phyloP scores from a whole-genome alignment of 805 yeast genomes.

The Ogataea pini region DNA sequence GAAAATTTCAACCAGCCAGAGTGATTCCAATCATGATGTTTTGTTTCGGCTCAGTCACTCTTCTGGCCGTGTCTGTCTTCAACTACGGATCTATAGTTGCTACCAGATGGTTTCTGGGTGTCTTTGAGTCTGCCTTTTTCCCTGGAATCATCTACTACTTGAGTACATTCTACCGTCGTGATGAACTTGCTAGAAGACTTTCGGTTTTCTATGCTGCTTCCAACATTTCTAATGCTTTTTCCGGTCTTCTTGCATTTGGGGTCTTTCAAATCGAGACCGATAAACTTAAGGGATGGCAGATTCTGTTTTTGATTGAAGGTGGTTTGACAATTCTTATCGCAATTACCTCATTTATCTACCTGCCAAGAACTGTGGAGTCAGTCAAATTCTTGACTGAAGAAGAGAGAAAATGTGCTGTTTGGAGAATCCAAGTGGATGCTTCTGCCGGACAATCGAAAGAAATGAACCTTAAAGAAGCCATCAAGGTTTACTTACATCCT shows the following conservation, averaged over 20 bases:
- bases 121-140: constrained; percentile 39
- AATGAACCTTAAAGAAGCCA: constrained; percentile 41
- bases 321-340: constrained; percentile 40
- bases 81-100: constrained; percentile 38
- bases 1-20: constrained; percentile 43
- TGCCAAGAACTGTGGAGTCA: constrained; percentile 40
- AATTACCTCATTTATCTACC: constrained; percentile 33
- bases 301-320: constrained; percentile 48
- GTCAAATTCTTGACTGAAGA: constrained; percentile 42
- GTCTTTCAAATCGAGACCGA: constrained; percentile 41
- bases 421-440: constrained; percentile 45
- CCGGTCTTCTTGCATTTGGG: constrained; percentile 38
- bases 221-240: constrained; percentile 36
- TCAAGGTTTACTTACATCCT: constrained; percentile 47
- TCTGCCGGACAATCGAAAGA: constrained; percentile 27
- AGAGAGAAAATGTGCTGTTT: constrained; percentile 40
- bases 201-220: constrained; percentile 39
- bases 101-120: constrained; percentile 41
- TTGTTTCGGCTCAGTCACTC: constrained; percentile 44
- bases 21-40: constrained; percentile 47
- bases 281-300: constrained; percentile 48
- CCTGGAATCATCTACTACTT: constrained; percentile 41
- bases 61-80: constrained; percentile 40
- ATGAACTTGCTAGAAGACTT: constrained; percentile 39
- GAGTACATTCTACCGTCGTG: constrained; percentile 39